Evolutionary conservation across 2,329 filamentous ascomycete genomes (phyloP).

Genomic region (Colletotrichum cuscutae): DNA sequence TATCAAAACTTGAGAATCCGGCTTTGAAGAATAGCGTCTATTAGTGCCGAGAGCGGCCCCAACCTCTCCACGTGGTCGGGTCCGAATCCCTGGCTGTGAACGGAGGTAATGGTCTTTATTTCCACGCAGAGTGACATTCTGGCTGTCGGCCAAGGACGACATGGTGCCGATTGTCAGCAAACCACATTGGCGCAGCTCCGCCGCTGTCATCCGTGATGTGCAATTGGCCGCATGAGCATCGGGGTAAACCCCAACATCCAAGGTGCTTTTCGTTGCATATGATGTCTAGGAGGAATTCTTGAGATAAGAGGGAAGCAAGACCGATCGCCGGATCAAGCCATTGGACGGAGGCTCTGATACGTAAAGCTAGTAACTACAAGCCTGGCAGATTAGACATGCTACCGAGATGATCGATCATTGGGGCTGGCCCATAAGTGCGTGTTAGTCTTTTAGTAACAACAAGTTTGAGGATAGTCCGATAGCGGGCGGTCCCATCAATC

Average conservation of each 20-base stretch:
- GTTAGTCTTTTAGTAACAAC: not conserved
- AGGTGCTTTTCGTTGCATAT: not conserved
- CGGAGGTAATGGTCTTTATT: not conserved
- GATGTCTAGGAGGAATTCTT: too few species aligned
- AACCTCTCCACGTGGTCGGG: not conserved
- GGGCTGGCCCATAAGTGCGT: not conserved
- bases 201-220: not conserved
- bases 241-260: not conserved
- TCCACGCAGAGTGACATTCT: not conserved
- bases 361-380: not conserved
- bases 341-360: not conserved
- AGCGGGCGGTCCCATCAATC: not conserved
- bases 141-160: not conserved
- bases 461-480: not conserved
- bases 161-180: not conserved
- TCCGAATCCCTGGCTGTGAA: not conserved
- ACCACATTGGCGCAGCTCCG: not conserved
- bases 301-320: not conserved
- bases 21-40: not conserved
- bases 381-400: not conserved
- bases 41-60: not conserved
- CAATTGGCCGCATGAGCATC: not conserved
- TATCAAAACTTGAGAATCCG: not conserved
- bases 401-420: not conserved
- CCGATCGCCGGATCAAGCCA: not conserved